Conservation (phyloP, 805 yeast genomes). For the Saccharomycopsis fodiens region DNA sequence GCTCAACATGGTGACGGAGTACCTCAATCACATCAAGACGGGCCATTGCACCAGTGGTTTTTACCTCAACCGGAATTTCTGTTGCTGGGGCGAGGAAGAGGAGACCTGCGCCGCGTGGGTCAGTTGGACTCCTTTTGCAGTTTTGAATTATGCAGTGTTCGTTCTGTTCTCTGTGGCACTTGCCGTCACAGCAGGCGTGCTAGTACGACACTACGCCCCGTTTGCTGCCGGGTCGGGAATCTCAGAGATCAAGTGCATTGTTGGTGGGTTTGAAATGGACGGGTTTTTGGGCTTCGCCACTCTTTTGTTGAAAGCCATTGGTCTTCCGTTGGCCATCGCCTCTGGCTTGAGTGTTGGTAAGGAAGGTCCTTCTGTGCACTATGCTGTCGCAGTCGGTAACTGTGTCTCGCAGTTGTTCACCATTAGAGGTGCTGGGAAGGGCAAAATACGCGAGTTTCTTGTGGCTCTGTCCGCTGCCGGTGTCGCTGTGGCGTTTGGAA, state of each 20-base stretch:
- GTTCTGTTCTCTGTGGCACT: constrained; percentile 51
- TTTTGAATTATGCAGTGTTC: constrained; percentile 50
- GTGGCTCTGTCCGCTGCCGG: constrained; percentile 97
- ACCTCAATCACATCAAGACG: constrained; percentile 67
- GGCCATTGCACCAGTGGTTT: constrained; percentile 73
- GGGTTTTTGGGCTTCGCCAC: constrained; percentile 74
- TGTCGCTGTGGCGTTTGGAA: constrained; percentile 96
- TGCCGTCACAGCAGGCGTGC: constrained; percentile 54
- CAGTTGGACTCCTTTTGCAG: constrained; percentile 43
- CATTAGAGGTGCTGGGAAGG: constrained; percentile 1
- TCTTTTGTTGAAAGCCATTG: constrained; percentile 63
- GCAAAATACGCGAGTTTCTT: constrained; percentile 47
- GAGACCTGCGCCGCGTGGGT: constrained; percentile 62
- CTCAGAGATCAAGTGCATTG: constrained; percentile 91
- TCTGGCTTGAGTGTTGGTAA: constrained; percentile 93
- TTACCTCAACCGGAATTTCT: constrained; percentile 65
- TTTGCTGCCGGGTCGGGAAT: constrained; percentile 97
- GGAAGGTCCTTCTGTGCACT: constrained; percentile 98
- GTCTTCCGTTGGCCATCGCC: constrained; percentile 85
- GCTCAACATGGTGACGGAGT: constrained; percentile 75
- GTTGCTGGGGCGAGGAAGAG: constrained; percentile 63
- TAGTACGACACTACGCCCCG: constrained; percentile 72
- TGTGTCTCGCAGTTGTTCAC: constrained; percentile 35
- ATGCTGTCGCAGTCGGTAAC: constrained; percentile 94
- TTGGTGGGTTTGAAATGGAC: constrained; percentile 76